Percentiles rank a stretch among this genome's conserved stretches.
Conservation (phyloP, 495 filamentous ascomycete species). For the Aspergillus coremiiformis region DNA sequence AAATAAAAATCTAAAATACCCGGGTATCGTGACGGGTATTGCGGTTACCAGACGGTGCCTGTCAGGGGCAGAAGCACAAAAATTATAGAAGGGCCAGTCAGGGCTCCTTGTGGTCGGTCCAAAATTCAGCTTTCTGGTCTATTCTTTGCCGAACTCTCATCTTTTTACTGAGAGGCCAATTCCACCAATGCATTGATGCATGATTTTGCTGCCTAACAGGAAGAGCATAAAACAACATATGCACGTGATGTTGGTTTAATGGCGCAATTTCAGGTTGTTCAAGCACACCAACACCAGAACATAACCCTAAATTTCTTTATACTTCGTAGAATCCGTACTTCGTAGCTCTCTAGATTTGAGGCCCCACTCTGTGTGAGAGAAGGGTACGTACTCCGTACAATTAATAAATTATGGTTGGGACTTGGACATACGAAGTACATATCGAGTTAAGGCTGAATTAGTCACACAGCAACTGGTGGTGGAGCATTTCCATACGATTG, state of each 20-base stretch:
- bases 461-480: too few species aligned
- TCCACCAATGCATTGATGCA: neutral
- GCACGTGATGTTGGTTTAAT: neutral
- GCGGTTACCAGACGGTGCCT: neutral
- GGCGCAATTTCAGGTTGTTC: neutral
- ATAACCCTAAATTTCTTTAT: neutral
- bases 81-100: neutral
- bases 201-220: neutral
- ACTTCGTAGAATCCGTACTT: neutral
- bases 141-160: neutral
- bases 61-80: neutral
- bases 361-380: neutral
- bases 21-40: constrained; percentile 9
- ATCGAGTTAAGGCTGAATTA: too few species aligned
- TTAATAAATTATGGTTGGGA: neutral
- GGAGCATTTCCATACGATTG: constrained; percentile 2
- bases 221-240: neutral
- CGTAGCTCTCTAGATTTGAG: neutral
- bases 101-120: too few species aligned
- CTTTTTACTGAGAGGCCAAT: neutral
- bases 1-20: too few species aligned
- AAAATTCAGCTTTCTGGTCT: too few species aligned
- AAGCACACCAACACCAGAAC: too few species aligned
- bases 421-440: too few species aligned
- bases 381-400: too few species aligned